Conservation (phyloP, 139 green algal species). For the Chlamydomonas sphaeroides region DNA sequence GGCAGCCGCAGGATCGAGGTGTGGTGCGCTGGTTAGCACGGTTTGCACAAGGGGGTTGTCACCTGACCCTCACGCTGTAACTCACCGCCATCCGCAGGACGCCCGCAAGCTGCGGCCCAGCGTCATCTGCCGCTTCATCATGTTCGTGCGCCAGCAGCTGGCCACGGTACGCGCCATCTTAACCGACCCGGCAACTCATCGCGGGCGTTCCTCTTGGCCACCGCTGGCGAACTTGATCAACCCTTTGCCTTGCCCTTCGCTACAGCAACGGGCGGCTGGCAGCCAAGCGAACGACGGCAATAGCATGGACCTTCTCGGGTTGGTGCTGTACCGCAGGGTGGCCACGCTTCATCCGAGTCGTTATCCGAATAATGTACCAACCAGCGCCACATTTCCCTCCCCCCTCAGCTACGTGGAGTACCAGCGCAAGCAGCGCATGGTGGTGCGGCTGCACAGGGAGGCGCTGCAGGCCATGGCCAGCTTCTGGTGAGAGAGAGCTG, state of each 20-base stretch:
- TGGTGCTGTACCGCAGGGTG: no score
- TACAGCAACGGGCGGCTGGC: constrained; percentile 3
- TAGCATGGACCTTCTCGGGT: constrained; percentile 31
- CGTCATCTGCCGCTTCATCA: constrained; percentile 34
- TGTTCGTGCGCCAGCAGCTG: constrained; percentile 31
- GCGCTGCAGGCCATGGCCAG: constrained; percentile 52
- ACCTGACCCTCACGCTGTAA: no score
- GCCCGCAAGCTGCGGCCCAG: constrained; percentile 19
- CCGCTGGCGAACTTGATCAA: no score
- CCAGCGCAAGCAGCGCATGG: constrained; percentile 56
- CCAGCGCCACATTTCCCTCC: background rate
- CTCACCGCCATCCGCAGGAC: background rate
- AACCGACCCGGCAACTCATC: no score
- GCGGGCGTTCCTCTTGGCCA: no score
- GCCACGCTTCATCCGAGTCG: no score
- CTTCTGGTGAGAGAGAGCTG: constrained; percentile 39
- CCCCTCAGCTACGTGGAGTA: background rate
- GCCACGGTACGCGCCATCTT: constrained; percentile 30
- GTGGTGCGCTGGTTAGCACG: background rate
- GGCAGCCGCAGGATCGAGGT: constrained; percentile 32
- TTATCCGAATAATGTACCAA: no score
- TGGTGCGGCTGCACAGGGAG: constrained; percentile 52
- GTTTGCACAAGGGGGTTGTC: no score
- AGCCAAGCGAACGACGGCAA: background rate
- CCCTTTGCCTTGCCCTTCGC: no score